Base-by-base conservation (phyloP, 2,329 filamentous ascomycete species). In the Eutypella sp. region DNA sequence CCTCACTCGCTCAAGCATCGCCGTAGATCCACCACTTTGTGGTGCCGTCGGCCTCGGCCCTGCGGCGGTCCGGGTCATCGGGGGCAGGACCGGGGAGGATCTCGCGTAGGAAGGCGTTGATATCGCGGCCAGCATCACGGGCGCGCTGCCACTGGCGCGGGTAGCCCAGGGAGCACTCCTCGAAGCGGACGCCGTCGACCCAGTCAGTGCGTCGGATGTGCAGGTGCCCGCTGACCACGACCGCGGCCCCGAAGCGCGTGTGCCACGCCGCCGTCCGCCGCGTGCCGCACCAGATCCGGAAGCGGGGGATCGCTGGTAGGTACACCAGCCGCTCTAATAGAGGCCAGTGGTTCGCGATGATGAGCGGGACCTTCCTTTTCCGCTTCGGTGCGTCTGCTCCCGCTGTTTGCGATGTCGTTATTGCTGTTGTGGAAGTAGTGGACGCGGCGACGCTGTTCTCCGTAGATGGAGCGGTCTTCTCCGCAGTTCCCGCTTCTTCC, bases 141-240 rank as follows among this genome's bases (percentile, higher is more conserved):
- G 60, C 60, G 4, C 56, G 53, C 49, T 62, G 57, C 66, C 65
- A 68, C 53, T 67, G 65, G 40, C 57, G 56, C 22, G 66, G 65
- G 48, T 68, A 68, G 3, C 66, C 66, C 16, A 67, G 44, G 24
- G 62, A 65, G 46, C 58, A 60, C 56, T 68, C 66, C 58, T 68
- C 66, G 42, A 66, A 68, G 22, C 66, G 52, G 3, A 64, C 62
- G 24, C 62, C 63, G 40, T 61, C 64, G 47, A 56, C 60, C 66
- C 66, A 68, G 47, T 68, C 66, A 15, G 66, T 67, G 40, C 66
- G 56, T n/a, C 61, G 63, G 24, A 68, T 57, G 41, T 68, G 66
- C 43, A 68, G 45, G 42, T 68, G 65, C 0, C 66, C 66, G 11
- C 58, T 62, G 3, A 68, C 59, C 3, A 67, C 66, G 6, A 66